Percentiles rank a stretch among this genome's conserved stretches.
These are phyloP conservation scores for Zygoascus flipseniorum DNA, from an alignment of 805 yeast species.

Conservation along the genomic window DNA sequence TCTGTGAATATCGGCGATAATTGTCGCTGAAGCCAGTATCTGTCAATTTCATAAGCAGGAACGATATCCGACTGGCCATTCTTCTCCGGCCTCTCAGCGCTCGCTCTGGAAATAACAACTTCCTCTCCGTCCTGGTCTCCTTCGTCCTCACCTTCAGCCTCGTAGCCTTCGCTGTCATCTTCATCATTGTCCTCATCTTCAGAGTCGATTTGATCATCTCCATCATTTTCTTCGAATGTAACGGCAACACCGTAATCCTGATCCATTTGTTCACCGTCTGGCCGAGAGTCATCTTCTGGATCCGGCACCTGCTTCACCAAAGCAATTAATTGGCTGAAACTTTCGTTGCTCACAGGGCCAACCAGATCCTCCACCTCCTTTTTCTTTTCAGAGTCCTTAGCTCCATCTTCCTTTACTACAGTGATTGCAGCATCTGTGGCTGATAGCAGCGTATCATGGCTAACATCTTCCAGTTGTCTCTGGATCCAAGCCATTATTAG, in stretches of 20 bases:
- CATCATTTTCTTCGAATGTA: constrained; percentile 28
- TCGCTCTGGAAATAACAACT: constrained; percentile 2
- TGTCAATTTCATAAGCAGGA: constrained; percentile 29
- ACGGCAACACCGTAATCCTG: constrained; percentile 38
- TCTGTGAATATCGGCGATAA: constrained; percentile 34
- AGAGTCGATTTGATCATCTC: constrained; percentile 16
- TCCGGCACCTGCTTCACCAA: constrained; percentile 45
- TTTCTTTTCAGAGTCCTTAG: constrained; percentile 38
- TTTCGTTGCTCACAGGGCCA: constrained; percentile 35
- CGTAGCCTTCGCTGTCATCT: constrained; percentile 8
- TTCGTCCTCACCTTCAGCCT: constrained; percentile 3
- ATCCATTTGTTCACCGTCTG: constrained; percentile 18
- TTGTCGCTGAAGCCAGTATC: constrained; percentile 47
- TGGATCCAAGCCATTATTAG: constrained; percentile 53
- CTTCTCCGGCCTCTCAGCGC: constrained; percentile 2
- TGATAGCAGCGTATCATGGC: constrained; percentile 62
- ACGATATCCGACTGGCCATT: constrained; percentile 17
- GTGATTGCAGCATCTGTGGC: constrained; percentile 55
- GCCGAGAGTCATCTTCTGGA: constrained; percentile 27
- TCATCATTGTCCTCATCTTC: constrained; percentile 12
- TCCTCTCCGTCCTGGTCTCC: constrained; percentile 9
- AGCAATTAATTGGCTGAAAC: constrained; percentile 39
- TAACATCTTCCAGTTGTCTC: constrained; percentile 57
- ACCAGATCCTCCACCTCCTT: constrained; percentile 45
- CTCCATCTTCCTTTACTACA: constrained; percentile 40